Conservation (phyloP, 306 rosid species). For the Vigna nakashimae region DNA sequence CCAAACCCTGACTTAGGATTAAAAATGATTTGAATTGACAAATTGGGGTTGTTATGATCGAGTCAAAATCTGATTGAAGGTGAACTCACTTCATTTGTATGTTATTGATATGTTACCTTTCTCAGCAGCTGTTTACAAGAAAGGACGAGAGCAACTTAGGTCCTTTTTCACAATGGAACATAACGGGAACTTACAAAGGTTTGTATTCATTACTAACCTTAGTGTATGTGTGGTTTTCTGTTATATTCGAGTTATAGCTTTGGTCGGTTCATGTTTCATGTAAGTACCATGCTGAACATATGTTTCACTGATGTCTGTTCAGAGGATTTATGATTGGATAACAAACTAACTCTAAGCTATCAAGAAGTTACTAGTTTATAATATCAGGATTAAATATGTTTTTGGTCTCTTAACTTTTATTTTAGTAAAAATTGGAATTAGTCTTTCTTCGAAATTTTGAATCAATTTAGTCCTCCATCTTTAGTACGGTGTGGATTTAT, state of each 20-base stretch:
- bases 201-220: constrained; percentile 42
- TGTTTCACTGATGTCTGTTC: constrained; percentile 1
- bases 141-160: constrained; percentile 79
- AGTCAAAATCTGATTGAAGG: constrained; percentile 40
- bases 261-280: constrained; percentile 12
- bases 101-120: constrained; percentile 43
- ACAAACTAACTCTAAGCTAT: constrained; percentile 13
- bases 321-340: constrained; percentile 16
- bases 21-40: constrained; percentile 9
- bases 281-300: constrained; percentile 10
- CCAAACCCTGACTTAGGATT: constrained; percentile 9
- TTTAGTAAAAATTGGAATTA: no score
- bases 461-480: no score
- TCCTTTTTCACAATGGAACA: constrained; percentile 86
- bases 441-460: no score
- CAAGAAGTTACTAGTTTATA: background rate
- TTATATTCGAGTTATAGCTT: constrained; percentile 31
- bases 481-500: no score
- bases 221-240: constrained; percentile 16
- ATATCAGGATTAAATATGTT: background rate
- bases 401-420: no score
- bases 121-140: constrained; percentile 75
- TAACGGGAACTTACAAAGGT: constrained; percentile 98
- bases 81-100: constrained; percentile 32
- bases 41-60: constrained; percentile 21